These are phyloP conservation scores for Pisolithus orientalis DNA, from an alignment of 768 basidiomycete genomes.

Conservation along the genomic window DNA sequence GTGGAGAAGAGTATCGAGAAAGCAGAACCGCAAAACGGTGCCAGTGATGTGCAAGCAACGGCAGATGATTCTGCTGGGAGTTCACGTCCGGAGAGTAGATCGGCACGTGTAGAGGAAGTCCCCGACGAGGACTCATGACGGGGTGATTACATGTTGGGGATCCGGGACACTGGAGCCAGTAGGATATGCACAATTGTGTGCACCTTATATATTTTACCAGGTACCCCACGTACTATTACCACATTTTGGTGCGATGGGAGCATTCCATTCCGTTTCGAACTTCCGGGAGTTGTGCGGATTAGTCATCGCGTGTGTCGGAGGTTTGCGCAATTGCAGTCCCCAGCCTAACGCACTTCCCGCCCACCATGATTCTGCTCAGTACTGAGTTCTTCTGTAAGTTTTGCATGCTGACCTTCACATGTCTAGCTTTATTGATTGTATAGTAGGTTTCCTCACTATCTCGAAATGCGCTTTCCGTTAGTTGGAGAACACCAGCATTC, in stretches of 20 bases:
- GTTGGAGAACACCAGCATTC: constrained; percentile 6
- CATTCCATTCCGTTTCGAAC: too few relatives aligned
- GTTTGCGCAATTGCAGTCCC: too few relatives aligned
- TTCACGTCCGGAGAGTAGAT: constrained; percentile 30
- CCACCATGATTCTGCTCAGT: not conserved
- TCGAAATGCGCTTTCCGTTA: constrained; percentile 8
- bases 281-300: not conserved
- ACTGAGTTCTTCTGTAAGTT: not conserved
- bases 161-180: too few relatives aligned
- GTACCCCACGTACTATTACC: too few relatives aligned
- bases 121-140: constrained; percentile 34
- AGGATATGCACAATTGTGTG: too few relatives aligned
- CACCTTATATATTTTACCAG: too few relatives aligned
- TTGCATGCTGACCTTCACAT: not conserved
- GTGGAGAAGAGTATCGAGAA: constrained; percentile 28
- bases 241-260: too few relatives aligned
- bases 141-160: not conserved
- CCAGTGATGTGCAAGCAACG: constrained; percentile 34
- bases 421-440: not conserved
- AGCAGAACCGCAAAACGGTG: constrained; percentile 36
- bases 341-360: too few relatives aligned
- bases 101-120: constrained; percentile 40
- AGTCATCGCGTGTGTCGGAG: not conserved
- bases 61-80: constrained; percentile 25
- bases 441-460: constrained; percentile 2